Percentiles rank a stretch among this genome's conserved stretches.
Evolutionary conservation across 108 stramenopile genomes (phyloP).

Genomic region (Pseudonitzschia pungens): DNA sequence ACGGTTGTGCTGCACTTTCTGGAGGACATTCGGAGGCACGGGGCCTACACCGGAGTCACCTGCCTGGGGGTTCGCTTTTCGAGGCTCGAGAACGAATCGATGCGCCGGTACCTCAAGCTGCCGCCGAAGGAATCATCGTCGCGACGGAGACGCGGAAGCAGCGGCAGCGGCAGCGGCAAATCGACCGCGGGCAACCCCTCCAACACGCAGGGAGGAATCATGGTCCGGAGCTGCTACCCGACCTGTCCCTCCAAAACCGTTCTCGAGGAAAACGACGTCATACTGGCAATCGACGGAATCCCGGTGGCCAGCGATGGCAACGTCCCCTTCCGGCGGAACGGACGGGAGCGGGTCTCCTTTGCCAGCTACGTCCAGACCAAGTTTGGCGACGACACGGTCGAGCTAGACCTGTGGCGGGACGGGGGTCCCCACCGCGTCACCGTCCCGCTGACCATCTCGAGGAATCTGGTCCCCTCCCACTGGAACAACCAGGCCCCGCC

Average conservation of each 20-base stretch:
- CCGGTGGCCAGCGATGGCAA: conserved; percentile 57
- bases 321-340: conserved; percentile 47
- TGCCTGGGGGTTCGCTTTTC: conserved; percentile 37
- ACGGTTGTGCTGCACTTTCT: conserved; percentile 56
- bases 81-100: conserved; percentile 48
- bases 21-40: conserved; percentile 45
- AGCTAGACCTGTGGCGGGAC: conserved; percentile 43
- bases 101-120: conserved; percentile 41
- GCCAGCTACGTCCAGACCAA: conserved; percentile 51
- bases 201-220: conserved; percentile 5
- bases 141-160: not conserved
- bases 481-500: conserved; percentile 52
- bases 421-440: conserved; percentile 24
- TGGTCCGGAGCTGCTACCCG: conserved; percentile 44
- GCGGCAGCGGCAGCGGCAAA: not conserved
- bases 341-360: conserved; percentile 49
- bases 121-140: conserved; percentile 14
- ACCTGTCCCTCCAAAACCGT: conserved; percentile 42
- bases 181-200: not conserved
- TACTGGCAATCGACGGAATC: conserved; percentile 51
- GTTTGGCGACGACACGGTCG: conserved; percentile 43
- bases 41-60: conserved; percentile 48
- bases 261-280: conserved; percentile 48
- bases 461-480: conserved; percentile 48
- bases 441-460: conserved; percentile 37